A percentile compares a stretch with the other conserved stretches of the same genome.
These are phyloP conservation scores for Alternaria hordeiaustralica DNA, from an alignment of 2,329 filamentous ascomycete genomes.

Conservation along the genomic window DNA sequence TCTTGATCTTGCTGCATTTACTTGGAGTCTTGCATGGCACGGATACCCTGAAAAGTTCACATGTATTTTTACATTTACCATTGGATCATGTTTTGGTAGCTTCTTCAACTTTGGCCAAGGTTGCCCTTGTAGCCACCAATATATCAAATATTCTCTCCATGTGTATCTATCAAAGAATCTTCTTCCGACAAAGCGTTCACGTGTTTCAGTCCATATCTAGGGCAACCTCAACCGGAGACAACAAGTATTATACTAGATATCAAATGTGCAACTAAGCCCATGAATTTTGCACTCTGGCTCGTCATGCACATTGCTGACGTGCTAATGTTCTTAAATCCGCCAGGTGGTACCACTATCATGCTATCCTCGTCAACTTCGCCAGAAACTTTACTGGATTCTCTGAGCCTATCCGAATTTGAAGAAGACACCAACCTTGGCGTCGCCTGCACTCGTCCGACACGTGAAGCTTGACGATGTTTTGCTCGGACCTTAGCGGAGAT, in stretches of 20 bases:
- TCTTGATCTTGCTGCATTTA: slow-evolving; percentile 17
- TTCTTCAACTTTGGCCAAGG: not conserved
- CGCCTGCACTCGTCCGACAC: not conserved
- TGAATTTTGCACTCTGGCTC: not conserved
- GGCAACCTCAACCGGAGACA: not conserved
- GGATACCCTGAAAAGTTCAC: slow-evolving; percentile 26
- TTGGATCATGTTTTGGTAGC: not conserved
- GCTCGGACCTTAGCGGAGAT: slow-evolving; percentile 10
- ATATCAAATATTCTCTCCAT: not conserved
- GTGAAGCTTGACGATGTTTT: not conserved
- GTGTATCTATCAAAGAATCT: not conserved
- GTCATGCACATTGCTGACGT: not conserved
- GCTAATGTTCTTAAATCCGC: not conserved
- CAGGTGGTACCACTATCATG: not conserved
- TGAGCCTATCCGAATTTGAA: not conserved
- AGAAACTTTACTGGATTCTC: not conserved
- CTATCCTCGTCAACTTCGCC: not conserved
- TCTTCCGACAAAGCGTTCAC: not conserved
- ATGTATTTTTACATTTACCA: not conserved
- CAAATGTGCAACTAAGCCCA: not conserved
- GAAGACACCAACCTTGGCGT: not conserved
- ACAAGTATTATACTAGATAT: not conserved
- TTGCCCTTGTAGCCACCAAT: not conserved
- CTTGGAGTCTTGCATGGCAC: slow-evolving; percentile 24
- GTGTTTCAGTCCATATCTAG: not conserved